These are phyloP conservation scores for Ogataea henricii DNA, from an alignment of 805 yeast genomes.

Conservation along the genomic window DNA sequence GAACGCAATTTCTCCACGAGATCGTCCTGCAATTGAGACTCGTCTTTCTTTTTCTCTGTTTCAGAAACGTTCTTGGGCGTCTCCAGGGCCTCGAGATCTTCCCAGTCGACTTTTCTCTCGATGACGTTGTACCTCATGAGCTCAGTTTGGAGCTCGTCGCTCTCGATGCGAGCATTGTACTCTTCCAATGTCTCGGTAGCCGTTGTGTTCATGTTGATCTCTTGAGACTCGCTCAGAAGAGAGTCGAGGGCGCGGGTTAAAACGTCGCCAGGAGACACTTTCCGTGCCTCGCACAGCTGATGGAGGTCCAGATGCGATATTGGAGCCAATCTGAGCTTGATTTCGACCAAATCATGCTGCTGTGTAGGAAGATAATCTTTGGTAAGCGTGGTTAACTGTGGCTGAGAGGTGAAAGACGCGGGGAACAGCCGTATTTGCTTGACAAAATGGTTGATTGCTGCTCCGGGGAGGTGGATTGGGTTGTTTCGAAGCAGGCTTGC, in stretches of 20 bases:
- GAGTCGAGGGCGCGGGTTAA: slow-evolving; percentile 8
- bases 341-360: slow-evolving; percentile 1
- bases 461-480: slow-evolving; percentile 17
- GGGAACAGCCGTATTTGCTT: neutral
- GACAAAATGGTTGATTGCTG: slow-evolving; percentile 13
- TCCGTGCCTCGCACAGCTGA: slow-evolving; percentile 3
- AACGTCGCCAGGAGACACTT: slow-evolving; percentile 5
- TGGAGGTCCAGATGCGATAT: slow-evolving; percentile 13
- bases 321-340: slow-evolving; percentile 14
- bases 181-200: slow-evolving; percentile 7
- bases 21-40: slow-evolving; percentile 21
- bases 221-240: neutral
- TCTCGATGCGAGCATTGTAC: slow-evolving; percentile 18
- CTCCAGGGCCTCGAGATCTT: slow-evolving; percentile 16
- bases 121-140: slow-evolving; percentile 26
- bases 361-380: neutral
- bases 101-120: slow-evolving; percentile 21
- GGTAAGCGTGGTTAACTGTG: neutral
- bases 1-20: slow-evolving; percentile 27
- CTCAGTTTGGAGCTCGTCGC: slow-evolving; percentile 33
- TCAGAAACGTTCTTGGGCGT: neutral
- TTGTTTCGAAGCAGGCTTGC: slow-evolving; percentile 14
- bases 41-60: neutral
- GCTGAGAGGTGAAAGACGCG: neutral
- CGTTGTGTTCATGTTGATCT: neutral